phyloP scores from a whole-genome alignment of 2,329 filamentous ascomycete genomes.

The Rutstroemia sydowiana region DNA sequence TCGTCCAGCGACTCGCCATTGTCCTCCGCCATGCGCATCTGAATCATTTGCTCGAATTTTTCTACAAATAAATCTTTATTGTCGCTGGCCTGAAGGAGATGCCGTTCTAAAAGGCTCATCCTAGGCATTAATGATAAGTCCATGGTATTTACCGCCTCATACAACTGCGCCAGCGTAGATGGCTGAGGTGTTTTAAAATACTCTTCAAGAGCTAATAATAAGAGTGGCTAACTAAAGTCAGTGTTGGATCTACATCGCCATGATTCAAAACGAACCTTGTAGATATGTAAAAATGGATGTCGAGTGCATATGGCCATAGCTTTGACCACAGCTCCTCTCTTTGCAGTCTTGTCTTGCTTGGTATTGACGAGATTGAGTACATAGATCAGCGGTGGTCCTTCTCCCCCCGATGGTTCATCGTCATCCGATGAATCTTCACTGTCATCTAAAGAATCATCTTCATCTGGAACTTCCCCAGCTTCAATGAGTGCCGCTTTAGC shows the following conservation, averaged over 20 bases:
- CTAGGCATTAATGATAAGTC: constrained; percentile 89
- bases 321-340: constrained; percentile 90
- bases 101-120: constrained; percentile 74
- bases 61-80: constrained; percentile 96
- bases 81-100: constrained; percentile 82
- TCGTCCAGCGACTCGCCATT: constrained; percentile 35
- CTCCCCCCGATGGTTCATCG: constrained; percentile 60
- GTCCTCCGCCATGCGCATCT: constrained; percentile 68
- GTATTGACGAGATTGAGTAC: constrained; percentile 97
- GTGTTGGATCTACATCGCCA: constrained; percentile 2
- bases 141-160: constrained; percentile 92
- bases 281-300: constrained; percentile 96
- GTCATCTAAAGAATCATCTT: constrained; percentile 40
- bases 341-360: constrained; percentile 88
- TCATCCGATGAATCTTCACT: constrained; percentile 47
- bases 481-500: constrained; percentile 41
- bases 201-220: constrained; percentile 86
- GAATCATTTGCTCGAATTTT: constrained; percentile 93
- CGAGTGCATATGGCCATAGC: constrained; percentile 98
- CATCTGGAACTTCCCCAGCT: constrained; percentile 38
- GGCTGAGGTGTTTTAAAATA: constrained; percentile 90
- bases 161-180: constrained; percentile 81
- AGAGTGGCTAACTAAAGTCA: constrained; percentile 56
- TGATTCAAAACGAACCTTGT: constrained; percentile 59
- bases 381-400: constrained; percentile 90